Conservation (phyloP, 495 filamentous ascomycete species). For the Penicillium alfredii region DNA sequence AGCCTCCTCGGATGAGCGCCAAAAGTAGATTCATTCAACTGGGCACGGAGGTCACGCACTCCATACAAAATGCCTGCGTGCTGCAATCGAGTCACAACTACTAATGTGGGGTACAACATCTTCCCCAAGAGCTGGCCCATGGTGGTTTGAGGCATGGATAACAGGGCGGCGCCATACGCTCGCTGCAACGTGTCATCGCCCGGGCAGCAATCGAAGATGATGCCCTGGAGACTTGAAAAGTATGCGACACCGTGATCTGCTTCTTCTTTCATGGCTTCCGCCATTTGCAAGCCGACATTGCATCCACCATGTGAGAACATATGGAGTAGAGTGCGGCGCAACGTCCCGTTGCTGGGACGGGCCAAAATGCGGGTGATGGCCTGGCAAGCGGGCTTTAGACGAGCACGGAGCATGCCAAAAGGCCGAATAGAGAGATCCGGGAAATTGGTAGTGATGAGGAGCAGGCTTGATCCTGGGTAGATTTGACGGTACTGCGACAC, state of each 20-base stretch:
- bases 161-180: conserved; percentile 17
- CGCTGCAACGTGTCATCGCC: conserved; percentile 23
- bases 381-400: conserved; percentile 17
- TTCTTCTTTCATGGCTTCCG: conserved; percentile 18
- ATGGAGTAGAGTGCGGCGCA: conserved; percentile 23
- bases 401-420: conserved; percentile 14
- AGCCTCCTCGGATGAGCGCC: conserved; percentile 14
- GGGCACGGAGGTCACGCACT: conserved; percentile 18
- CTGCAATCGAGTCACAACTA: conserved; percentile 15
- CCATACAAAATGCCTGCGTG: conserved; percentile 15
- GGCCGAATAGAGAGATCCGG: conserved; percentile 15
- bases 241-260: conserved; percentile 5
- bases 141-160: conserved; percentile 11
- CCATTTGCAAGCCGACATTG: conserved; percentile 21
- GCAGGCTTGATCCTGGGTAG: conserved; percentile 19
- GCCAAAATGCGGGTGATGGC: conserved; percentile 15
- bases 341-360: not conserved
- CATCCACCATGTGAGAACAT: conserved; percentile 28
- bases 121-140: conserved; percentile 12
- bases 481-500: conserved; percentile 14
- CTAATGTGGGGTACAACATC: conserved; percentile 18
- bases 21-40: conserved; percentile 24
- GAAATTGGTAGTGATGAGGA: conserved; percentile 20
- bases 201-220: conserved; percentile 30
- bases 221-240: conserved; percentile 12